These are phyloP conservation scores for Beauveria australis DNA, from an alignment of 2,329 filamentous ascomycete species.

Conservation along the genomic window DNA sequence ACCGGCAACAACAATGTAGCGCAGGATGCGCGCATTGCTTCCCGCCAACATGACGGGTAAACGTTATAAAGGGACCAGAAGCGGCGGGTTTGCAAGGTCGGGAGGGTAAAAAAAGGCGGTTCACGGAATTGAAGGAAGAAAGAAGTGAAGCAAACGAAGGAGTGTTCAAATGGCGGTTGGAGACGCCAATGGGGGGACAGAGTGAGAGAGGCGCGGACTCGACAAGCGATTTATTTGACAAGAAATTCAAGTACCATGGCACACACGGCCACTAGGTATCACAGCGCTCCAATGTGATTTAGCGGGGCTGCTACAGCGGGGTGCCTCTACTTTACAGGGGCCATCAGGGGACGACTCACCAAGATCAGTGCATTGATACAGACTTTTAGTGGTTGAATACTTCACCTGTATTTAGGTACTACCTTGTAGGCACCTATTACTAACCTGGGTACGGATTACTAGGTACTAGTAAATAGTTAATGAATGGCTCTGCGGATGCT, in stretches of 20 bases:
- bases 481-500: background rate
- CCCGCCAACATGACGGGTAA: conserved; percentile 45
- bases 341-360: background rate
- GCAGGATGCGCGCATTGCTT: conserved; percentile 65
- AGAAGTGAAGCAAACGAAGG: background rate
- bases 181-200: background rate
- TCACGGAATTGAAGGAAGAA: background rate
- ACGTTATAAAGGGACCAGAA: background rate
- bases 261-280: background rate
- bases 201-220: background rate
- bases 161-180: background rate
- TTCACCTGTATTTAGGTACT: too few relatives aligned
- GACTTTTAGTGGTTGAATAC: background rate
- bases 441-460: too few relatives aligned
- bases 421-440: too few relatives aligned
- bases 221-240: background rate
- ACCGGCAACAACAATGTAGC: conserved; percentile 72
- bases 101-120: background rate
- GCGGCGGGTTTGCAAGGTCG: background rate
- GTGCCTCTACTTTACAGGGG: background rate
- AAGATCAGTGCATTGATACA: background rate
- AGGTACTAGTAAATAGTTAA: too few relatives aligned
- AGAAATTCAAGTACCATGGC: too few relatives aligned
- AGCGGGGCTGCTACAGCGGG: background rate
- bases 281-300: background rate